Evolutionary conservation across 139 green algal genomes (phyloP), one percentile per base, ranked within the genome.

Genomic region (Mychonastes homosphaera): DNA sequence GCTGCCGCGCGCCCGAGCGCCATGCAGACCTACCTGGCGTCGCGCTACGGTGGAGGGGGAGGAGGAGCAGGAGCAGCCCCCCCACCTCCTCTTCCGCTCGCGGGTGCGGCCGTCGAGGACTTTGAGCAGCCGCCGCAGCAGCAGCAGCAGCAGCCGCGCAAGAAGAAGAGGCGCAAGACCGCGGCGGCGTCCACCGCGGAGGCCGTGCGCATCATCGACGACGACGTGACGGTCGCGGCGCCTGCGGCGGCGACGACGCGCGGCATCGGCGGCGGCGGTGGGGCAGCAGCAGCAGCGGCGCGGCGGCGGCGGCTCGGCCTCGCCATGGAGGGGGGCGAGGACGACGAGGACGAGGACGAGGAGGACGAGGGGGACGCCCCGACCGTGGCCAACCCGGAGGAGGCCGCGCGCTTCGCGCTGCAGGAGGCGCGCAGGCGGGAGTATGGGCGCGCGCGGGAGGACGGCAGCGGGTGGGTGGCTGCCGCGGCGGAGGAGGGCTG

Each of bases 341-440:
- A 43, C 10, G 57, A 21, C 13, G 39, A 56, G 0, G 70, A 79
- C 0, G 71, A 76, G 1, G 64, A 75, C 2, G 63, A 73, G 8
- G 77, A 77, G 6, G 76, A 75, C 10, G 70, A 72, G 6, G 43
- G 71, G 83, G 83, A 83, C 8, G 60, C 45, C 1, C 83, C 83
- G 0, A 56, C 77, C 10, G 65, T 90, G 36, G 83, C 76, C 5
- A 91, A 91, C 47, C 50, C 61, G 0, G 83, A 83, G 44, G 83
- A 91, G 44, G 77, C 69, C 1, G 67, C 71, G 40, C 53, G 62
- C 1, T 43, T 78, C 6, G 58, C 48, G 63, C 51, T 57, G 32
- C 64, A 80, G 58, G 43, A 63, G 2, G 64, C 80, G 29, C 69
- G 75, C 69, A 81, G 76, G 38, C 41, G 49, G 33, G 2, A 30